Conservation (phyloP, 257 asterid genomes). For the Solanum pennellii region DNA sequence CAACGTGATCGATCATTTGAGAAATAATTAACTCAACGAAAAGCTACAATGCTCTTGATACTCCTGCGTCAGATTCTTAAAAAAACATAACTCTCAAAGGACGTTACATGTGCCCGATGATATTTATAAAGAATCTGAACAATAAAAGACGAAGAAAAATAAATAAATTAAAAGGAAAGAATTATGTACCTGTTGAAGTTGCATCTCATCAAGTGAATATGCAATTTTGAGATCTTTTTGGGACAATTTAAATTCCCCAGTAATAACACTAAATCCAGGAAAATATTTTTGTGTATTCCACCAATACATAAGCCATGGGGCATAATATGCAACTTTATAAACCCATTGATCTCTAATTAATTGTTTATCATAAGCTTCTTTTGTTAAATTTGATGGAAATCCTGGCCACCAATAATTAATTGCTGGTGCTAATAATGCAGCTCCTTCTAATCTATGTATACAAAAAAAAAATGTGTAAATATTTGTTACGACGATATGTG, state of each 20-base stretch:
- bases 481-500: neutral
- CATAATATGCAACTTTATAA: constrained; percentile 48
- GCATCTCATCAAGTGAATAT: constrained; percentile 2
- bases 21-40: neutral
- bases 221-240: constrained; percentile 36
- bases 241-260: constrained; percentile 36
- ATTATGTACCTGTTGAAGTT: constrained; percentile 19
- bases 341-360: constrained; percentile 51
- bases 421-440: constrained; percentile 45
- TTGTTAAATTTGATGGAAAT: constrained; percentile 41
- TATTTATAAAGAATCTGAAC: neutral
- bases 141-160: neutral
- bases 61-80: neutral
- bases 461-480: neutral
- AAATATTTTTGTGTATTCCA: constrained; percentile 71
- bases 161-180: neutral
- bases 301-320: constrained; percentile 68
- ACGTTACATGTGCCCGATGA: neutral
- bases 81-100: neutral
- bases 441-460: constrained; percentile 51
- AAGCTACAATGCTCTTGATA: neutral
- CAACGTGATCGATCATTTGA: neutral
- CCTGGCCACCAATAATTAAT: constrained; percentile 77
- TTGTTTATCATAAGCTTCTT: constrained; percentile 43
- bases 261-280: constrained; percentile 44